These are phyloP conservation scores for Auricularia sp. DNA, from an alignment of 768 basidiomycete species.

Conservation along the genomic window DNA sequence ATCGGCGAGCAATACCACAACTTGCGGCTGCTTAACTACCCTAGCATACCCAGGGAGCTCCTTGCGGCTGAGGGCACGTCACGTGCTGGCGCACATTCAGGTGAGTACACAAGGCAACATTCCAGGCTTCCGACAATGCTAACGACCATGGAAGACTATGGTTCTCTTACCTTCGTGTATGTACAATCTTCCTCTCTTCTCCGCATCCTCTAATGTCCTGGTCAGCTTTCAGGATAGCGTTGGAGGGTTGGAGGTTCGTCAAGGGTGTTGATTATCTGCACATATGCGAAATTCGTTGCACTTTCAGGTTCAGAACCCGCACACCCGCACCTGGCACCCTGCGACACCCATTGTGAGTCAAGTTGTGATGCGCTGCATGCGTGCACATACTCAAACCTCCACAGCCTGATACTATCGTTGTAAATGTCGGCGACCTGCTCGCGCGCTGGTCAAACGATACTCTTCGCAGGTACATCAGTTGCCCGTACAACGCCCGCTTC, in stretches of 20 bases:
- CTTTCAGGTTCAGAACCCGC: constrained; percentile 50
- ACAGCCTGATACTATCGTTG: constrained; percentile 70
- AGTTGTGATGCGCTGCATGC: background rate
- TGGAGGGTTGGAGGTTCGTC: constrained; percentile 57
- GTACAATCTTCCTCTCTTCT: constrained; percentile 9
- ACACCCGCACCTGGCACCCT: constrained; percentile 59
- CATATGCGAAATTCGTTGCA: too few relatives aligned
- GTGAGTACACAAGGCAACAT: constrained; percentile 14
- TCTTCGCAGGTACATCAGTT: constrained; percentile 34
- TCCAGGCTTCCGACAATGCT: constrained; percentile 15
- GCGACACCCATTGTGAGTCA: constrained; percentile 63
- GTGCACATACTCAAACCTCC: constrained; percentile 1
- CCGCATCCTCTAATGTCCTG: constrained; percentile 1
- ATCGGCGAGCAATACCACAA: constrained; percentile 75
- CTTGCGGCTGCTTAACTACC: constrained; percentile 71
- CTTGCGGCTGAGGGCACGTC: constrained; percentile 59
- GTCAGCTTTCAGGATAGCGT: constrained; percentile 30
- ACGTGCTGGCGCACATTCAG: constrained; percentile 76
- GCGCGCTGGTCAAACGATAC: constrained; percentile 79
- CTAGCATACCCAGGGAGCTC: constrained; percentile 52
- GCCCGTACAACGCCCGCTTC: background rate
- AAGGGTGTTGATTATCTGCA: too few relatives aligned
- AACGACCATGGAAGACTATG: constrained; percentile 46
- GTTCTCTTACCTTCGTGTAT: constrained; percentile 64
- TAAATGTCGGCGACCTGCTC: constrained; percentile 75